Base-by-base conservation (phyloP, 768 basidiomycete species). In the Multifurca ochricompacta region DNA sequence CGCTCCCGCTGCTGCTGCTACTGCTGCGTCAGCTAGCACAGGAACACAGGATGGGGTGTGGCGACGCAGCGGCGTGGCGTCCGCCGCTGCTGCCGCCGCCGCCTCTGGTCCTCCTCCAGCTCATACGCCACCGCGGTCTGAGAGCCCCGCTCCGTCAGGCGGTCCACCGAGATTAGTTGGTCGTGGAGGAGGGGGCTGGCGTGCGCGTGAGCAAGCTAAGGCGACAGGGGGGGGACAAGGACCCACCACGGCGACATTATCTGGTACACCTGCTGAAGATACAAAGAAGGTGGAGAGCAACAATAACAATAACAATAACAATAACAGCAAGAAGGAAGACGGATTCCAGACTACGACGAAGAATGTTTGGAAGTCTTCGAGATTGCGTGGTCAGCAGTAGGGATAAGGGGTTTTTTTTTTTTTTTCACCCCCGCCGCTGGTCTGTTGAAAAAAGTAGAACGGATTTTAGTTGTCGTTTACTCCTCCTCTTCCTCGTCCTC, bases 341-440 rank as follows among this genome's bases (percentile, higher is more conserved):
- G 86, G 87, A 3, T 88, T 88, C 75, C 80, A 83, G 68, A 74
- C 80, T 23, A 82, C 84, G 71, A 82, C 84, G 71, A 66, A 66
- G 61, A 47, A 69, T 68, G 36, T 75, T 68, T 74, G 67, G 70
- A 23, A 42, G 46, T 36, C 59, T 18, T 62, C 62, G 48, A 66
- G 61, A 25, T 52, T 46, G 32, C 63, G 66, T 14, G 45, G 46
- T 27, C 34, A 61, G 36, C 40, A 59, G 54, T 49, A 30, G n/a
- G n/a, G n/a, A 36, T 37, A 30, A 50, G 28, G n/a, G 6, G 35
- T 27, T 14, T 21, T 7, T 6, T 27, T 16, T 30, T 13, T 49
- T 18, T 45, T 45, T 45, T 19, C 9, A 25, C 27, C 11, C 18
- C 28, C 11, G 27, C 42, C 9, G 27, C 28, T 27, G 19, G 32